Evolutionary conservation across 495 filamentous ascomycete genomes (phyloP).

Genomic region (Margaritispora aquatica): DNA sequence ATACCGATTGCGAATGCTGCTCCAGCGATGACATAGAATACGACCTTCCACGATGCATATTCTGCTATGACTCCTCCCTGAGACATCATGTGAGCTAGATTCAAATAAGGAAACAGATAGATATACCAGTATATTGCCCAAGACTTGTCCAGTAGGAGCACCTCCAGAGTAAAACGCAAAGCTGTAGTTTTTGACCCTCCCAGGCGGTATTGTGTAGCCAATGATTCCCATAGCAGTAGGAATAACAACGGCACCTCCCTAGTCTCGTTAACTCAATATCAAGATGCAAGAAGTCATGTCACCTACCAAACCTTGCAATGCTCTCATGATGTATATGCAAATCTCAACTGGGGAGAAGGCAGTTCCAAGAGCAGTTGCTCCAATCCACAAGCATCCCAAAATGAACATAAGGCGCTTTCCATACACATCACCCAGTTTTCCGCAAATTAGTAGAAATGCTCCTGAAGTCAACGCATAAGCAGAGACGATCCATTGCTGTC

Average conservation of each 20-base stretch:
- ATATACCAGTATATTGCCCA: slow-evolving; percentile 19
- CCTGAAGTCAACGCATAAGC: slow-evolving; percentile 60
- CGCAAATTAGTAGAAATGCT: slow-evolving; percentile 67
- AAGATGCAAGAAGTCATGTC: slow-evolving; percentile 6
- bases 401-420: slow-evolving; percentile 67
- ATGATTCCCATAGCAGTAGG: slow-evolving; percentile 61
- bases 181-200: slow-evolving; percentile 58
- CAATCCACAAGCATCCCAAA: slow-evolving; percentile 56
- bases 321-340: slow-evolving; percentile 63
- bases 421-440: slow-evolving; percentile 67
- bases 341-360: slow-evolving; percentile 62
- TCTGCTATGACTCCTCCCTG: slow-evolving; percentile 43
- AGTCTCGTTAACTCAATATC: slow-evolving; percentile 34
- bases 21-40: slow-evolving; percentile 60
- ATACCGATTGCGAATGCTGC: slow-evolving; percentile 53
- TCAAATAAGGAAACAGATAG: too few relatives aligned
- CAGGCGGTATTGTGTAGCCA: slow-evolving; percentile 52
- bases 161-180: slow-evolving; percentile 32
- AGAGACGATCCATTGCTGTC: slow-evolving; percentile 59
- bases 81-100: not conserved
- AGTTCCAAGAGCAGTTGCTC: slow-evolving; percentile 54
- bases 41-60: slow-evolving; percentile 54
- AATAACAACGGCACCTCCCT: slow-evolving; percentile 61
- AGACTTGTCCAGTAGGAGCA: slow-evolving; percentile 16
- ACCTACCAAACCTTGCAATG: slow-evolving; percentile 62